Conservation (phyloP, 345 rosid genomes). For the Brassica incana region DNA sequence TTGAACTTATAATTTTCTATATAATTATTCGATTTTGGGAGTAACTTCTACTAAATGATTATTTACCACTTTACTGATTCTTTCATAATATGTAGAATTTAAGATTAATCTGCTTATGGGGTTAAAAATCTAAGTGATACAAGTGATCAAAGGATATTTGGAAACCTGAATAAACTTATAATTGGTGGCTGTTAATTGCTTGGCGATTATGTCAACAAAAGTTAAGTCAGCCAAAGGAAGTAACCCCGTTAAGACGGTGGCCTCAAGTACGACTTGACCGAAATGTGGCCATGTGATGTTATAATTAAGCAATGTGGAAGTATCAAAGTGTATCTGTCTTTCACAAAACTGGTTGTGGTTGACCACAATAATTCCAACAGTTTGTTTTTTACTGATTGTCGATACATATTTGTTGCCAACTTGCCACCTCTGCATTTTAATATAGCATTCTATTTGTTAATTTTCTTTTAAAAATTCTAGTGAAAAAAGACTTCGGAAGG, state of each 20-base stretch:
- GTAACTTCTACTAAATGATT: not conserved
- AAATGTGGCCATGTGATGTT: slow-evolving; percentile 36
- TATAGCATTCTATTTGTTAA: not conserved
- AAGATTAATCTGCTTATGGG: not conserved
- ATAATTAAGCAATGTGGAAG: slow-evolving; percentile 18
- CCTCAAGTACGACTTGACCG: slow-evolving; percentile 4
- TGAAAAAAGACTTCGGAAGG: not conserved
- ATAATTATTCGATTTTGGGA: not conserved
- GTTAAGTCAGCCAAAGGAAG: slow-evolving; percentile 17
- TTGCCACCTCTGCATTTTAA: slow-evolving; percentile 4
- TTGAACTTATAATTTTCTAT: not conserved
- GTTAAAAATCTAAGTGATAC: not conserved
- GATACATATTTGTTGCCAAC: slow-evolving; percentile 20
- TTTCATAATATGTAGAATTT: not conserved
- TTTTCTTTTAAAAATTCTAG: not conserved
- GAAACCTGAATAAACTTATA: not conserved
- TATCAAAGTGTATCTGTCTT: slow-evolving; percentile 20
- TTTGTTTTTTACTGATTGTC: slow-evolving; percentile 32
- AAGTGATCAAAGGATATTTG: slow-evolving; percentile 6
- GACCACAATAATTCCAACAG: slow-evolving; percentile 18
- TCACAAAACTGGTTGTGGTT: not conserved
- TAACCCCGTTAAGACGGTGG: slow-evolving; percentile 27
- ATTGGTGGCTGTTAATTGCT: slow-evolving; percentile 11
- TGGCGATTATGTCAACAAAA: slow-evolving; percentile 10
- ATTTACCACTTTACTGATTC: not conserved